phyloP scores from a whole-genome alignment of 108 stramenopile genomes.

The Mediolabrus comicus region DNA sequence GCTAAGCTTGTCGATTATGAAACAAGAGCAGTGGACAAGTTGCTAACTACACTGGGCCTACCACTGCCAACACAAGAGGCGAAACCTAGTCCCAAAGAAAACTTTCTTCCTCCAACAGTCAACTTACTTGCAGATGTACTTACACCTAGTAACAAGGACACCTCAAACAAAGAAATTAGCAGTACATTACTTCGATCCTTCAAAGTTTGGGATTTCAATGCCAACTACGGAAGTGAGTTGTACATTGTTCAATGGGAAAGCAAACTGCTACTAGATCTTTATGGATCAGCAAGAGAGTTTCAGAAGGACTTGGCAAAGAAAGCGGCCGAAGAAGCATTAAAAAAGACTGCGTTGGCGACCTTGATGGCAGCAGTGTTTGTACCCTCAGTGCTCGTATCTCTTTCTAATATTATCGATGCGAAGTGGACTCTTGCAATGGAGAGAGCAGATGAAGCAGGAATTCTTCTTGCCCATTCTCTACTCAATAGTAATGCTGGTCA shows the following conservation, averaged over 20 bases:
- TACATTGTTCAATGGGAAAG: constrained; percentile 8
- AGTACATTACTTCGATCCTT: neutral
- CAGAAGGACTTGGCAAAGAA: constrained; percentile 7
- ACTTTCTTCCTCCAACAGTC: too few species aligned
- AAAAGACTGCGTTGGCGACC: constrained; percentile 14
- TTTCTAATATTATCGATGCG: constrained; percentile 34
- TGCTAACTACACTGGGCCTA: constrained; percentile 3
- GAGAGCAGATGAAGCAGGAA: constrained; percentile 53
- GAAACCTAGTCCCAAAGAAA: too few species aligned
- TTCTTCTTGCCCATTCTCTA: constrained; percentile 46
- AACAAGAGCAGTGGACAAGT: neutral
- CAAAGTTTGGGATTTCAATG: constrained; percentile 14
- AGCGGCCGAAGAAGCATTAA: constrained; percentile 4
- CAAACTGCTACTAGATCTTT: constrained; percentile 2
- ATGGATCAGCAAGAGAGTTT: constrained; percentile 3
- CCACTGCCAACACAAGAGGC: too few species aligned
- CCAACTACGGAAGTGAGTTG: constrained; percentile 9
- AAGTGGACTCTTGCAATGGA: constrained; percentile 44
- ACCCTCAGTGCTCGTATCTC: constrained; percentile 6
- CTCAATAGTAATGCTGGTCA: constrained; percentile 33
- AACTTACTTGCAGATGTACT: constrained; percentile 7
- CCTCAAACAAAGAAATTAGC: neutral
- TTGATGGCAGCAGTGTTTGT: constrained; percentile 3
- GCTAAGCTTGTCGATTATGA: constrained; percentile 2
- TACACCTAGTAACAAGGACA: neutral